Evolutionary conservation across 2,329 filamentous ascomycete species (phyloP), one percentile per base, ranked within the genome.

Genomic region (Elsinoe australis): DNA sequence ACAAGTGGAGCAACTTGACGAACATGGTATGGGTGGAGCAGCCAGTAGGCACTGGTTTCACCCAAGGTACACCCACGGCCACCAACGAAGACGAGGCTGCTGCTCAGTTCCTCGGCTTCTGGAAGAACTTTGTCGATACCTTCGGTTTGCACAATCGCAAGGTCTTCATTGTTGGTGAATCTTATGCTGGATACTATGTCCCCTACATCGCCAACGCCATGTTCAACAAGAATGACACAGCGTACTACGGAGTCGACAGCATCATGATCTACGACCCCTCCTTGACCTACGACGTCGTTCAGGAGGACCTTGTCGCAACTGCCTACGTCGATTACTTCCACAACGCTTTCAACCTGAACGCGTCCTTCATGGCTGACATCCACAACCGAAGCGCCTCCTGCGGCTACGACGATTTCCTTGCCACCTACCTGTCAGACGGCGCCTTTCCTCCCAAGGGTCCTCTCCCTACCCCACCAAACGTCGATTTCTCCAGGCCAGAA

Each of bases 201-300:
- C 82, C 84, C 0, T 87, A 86, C 59, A 83, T 89, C 50, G 78
- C 82, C 1, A 76, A 80, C 56, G 80, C 79, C 21, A 85, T 92
- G 74, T 69, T 89, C 53, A 78, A 85, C 49, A 71, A 72, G 42
- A 76, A 85, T 5, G 75, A 88, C 63, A 76, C 70, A 3, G 69
- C 67, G 6, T 81, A 86, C 65, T 88, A 78, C 63, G 75, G 88
- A 59, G 63, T 88, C 4, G 71, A 76, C 22, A 81, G 78, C 1
- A 77, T 85, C 52, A 66, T 88, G 64, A 79, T 90, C 52, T 86
- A 87, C 58, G 83, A 89, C 55, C 84, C 85, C 0, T 71, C 74
- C 3, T 72, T 83, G 14, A 78, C 76, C 8, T 70, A 74, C 8
- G 68, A 75, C 38, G 63, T 65, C 2, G 61, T 79, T 1, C 68